These are phyloP conservation scores for Cercophora scortea DNA, from an alignment of 495 filamentous ascomycete genomes.

Conservation along the genomic window DNA sequence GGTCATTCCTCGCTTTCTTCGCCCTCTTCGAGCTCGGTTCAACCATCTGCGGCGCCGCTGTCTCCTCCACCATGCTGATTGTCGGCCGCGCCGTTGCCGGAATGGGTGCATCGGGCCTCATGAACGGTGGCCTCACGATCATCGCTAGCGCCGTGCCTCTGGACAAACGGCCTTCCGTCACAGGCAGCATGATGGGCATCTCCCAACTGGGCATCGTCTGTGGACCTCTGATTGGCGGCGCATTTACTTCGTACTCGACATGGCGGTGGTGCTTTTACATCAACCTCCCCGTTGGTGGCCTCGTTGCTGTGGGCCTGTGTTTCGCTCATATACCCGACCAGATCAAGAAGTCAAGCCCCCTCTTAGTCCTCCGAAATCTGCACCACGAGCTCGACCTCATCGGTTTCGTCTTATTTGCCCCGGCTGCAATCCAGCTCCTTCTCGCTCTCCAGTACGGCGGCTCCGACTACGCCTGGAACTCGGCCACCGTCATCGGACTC, in stretches of 20 bases:
- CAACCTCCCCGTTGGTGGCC: conserved; percentile 59
- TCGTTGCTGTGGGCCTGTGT: conserved; percentile 50
- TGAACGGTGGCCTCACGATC: conserved; percentile 32
- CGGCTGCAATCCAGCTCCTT: conserved; percentile 58
- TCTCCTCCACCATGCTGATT: conserved; percentile 39
- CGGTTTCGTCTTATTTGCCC: conserved; percentile 58
- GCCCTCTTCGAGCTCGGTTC: conserved; percentile 40
- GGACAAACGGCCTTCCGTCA: conserved; percentile 26
- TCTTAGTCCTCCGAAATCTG: conserved; percentile 25
- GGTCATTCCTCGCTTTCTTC: conserved; percentile 31
- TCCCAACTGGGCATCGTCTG: conserved; percentile 63
- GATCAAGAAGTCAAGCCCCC: conserved; percentile 30
- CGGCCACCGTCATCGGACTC: conserved; percentile 54
- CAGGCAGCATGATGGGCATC: conserved; percentile 32
- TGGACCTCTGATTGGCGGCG: conserved; percentile 55
- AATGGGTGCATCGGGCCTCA: conserved; percentile 33
- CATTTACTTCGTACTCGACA: conserved; percentile 36
- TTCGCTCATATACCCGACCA: conserved; percentile 40
- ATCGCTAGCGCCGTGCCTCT: conserved; percentile 25
- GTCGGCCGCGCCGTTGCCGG: conserved; percentile 50
- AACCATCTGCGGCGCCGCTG: conserved; percentile 42
- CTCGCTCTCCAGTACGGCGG: conserved; percentile 79
- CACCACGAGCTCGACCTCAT: conserved; percentile 56
- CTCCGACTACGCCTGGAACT: conserved; percentile 52
- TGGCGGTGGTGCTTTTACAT: conserved; percentile 68